A percentile compares a stretch with the other conserved stretches of the same genome.
These are phyloP conservation scores for Bacidia rubella DNA, from an alignment of 495 filamentous ascomycete species.

Conservation along the genomic window DNA sequence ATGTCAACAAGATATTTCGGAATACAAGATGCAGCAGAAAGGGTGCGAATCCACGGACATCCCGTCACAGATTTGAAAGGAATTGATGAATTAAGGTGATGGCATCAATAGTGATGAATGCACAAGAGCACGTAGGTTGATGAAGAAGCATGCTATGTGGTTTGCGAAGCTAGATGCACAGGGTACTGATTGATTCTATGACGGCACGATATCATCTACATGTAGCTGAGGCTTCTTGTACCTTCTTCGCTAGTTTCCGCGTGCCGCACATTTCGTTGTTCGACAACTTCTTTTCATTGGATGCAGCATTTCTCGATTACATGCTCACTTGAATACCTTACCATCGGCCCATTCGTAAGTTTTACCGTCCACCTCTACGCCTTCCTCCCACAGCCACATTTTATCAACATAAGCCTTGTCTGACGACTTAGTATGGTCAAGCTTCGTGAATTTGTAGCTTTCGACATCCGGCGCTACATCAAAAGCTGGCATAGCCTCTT, in stretches of 20 bases:
- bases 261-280: not conserved
- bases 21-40: too few relatives aligned
- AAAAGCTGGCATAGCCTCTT: conserved; percentile 76
- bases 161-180: too few relatives aligned
- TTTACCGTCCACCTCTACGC: conserved; percentile 66
- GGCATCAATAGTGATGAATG: too few relatives aligned
- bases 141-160: too few relatives aligned
- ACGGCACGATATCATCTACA: not conserved
- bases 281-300: not conserved
- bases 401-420: conserved; percentile 76
- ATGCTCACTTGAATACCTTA: conserved; percentile 94
- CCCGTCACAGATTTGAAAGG: too few relatives aligned
- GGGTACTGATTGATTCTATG: too few relatives aligned
- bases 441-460: conserved; percentile 90
- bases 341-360: conserved; percentile 66
- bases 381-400: conserved; percentile 83
- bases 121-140: too few relatives aligned
- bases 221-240: not conserved
- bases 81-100: too few relatives aligned
- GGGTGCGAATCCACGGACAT: too few relatives aligned
- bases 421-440: conserved; percentile 70
- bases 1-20: too few relatives aligned
- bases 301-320: not conserved
- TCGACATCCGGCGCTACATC: conserved; percentile 95
- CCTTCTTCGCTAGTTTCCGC: not conserved